Base-by-base conservation (phyloP, 1,139 yeast species). In the Zhuliangozyma blackwelliae region DNA sequence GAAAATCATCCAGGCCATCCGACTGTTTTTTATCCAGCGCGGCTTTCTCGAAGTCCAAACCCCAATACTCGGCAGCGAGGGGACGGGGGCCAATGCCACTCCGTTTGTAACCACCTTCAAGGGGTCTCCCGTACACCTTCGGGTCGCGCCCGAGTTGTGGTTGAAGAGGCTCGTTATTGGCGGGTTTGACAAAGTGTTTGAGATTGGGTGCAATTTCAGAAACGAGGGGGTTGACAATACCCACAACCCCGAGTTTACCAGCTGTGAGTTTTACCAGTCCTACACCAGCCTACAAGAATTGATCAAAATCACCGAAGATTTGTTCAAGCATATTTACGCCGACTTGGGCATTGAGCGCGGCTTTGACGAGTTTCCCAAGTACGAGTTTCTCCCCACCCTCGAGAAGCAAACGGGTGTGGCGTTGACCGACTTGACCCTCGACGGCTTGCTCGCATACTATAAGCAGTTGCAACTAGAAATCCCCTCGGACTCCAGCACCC, bases 111-210 rank as follows among this genome's bases (percentile, higher is more conserved):
- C 97, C 0, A 63, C 60, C n/a, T 77, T 75, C 23, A 49, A 80
- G 28, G 48, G 46, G 3, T 45, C 50, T 1, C 63, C 63, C 9
- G 59, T 89, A 8, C 81, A 77, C 43, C 61, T 92, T 38, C 65
- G 98, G 32, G 92, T 92, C 3, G 97, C 98, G 0, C 97, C 98
- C 0, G 98, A 92, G 54, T 62, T 92, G 30, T 92, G 96, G 96
- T 69, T 92, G 40, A 92, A 92, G 56, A 74, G 85, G 48, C 60
- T 92, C 40, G 75, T 89, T 2, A 79, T 90, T 30, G 72, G 86
- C 5, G 98, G 98, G 2, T 79, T 90, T 51, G 96, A 89, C 45
- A 77, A 75, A 47, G 81, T 92, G 5, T 92, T 79, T 60, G 98
- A 92, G 54, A 77, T 92, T 34, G 97, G 97, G 0, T 75, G 75